Percentiles rank a stretch among this genome's conserved stretches.
Conservation (phyloP, 768 basidiomycete genomes). For the Lactifluus subvellereus region DNA sequence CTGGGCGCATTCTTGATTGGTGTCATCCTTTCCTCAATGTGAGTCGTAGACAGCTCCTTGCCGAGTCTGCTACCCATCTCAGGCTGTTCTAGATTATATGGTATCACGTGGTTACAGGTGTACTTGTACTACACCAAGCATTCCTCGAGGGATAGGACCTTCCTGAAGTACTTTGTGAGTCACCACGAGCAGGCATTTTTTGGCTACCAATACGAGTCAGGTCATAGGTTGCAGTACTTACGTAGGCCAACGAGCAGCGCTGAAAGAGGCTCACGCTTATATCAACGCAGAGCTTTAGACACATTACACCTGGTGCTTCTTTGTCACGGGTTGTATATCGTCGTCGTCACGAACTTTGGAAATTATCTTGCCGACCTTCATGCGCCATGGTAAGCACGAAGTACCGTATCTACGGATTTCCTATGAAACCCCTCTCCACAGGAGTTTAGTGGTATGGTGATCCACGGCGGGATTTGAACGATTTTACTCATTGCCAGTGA, state of each 20-base stretch:
- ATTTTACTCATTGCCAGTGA: not conserved
- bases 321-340: conserved; percentile 10
- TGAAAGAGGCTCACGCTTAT: not conserved
- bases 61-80: not conserved
- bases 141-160: not conserved
- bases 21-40: conserved; percentile 11
- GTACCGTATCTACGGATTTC: not conserved
- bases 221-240: conserved; percentile 9
- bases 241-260: not conserved
- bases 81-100: conserved; percentile 5
- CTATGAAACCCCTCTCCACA: not conserved
- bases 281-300: not conserved
- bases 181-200: not conserved
- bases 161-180: conserved; percentile 15
- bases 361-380: conserved; percentile 11
- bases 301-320: conserved; percentile 6
- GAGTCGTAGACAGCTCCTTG: not conserved
- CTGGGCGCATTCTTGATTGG: conserved; percentile 10
- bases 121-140: conserved; percentile 16
- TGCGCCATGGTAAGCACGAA: conserved; percentile 12
- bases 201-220: not conserved
- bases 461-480: not conserved
- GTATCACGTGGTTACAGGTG: conserved; percentile 15
- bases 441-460: conserved; percentile 13
- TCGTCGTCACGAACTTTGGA: conserved; percentile 11